Conservation (phyloP, 805 yeast genomes). For the Starmerella geochares region DNA sequence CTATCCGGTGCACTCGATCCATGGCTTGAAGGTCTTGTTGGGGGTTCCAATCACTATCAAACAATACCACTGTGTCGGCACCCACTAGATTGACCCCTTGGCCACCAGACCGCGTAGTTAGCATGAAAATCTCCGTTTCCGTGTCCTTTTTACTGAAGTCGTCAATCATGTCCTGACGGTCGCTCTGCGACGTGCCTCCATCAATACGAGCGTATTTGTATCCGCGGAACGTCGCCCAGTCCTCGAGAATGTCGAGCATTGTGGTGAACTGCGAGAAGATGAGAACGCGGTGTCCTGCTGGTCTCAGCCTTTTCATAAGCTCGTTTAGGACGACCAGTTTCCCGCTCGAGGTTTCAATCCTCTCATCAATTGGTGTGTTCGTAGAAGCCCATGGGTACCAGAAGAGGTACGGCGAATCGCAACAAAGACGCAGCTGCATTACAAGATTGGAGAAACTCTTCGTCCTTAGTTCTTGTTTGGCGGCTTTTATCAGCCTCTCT, state of each 20-base stretch:
- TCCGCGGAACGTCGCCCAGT: slow-evolving; percentile 49
- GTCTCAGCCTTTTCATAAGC: slow-evolving; percentile 43
- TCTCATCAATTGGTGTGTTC: slow-evolving; percentile 30
- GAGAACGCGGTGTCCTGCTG: slow-evolving; percentile 54
- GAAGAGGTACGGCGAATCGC: slow-evolving; percentile 77
- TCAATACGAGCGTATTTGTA: slow-evolving; percentile 54
- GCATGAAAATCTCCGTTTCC: slow-evolving; percentile 46
- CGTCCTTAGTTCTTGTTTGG: slow-evolving; percentile 36
- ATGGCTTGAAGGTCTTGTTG: slow-evolving; percentile 94
- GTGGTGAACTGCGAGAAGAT: slow-evolving; percentile 80
- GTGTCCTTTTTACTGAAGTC: slow-evolving; percentile 37
- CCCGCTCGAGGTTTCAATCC: slow-evolving; percentile 50
- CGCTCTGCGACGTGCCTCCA: slow-evolving; percentile 59
- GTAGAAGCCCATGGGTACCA: slow-evolving; percentile 56
- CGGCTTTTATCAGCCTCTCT: slow-evolving; percentile 25
- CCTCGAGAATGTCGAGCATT: slow-evolving; percentile 71
- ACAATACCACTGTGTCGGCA: slow-evolving; percentile 82
- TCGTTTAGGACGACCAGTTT: slow-evolving; percentile 63
- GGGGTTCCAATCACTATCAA: slow-evolving; percentile 96
- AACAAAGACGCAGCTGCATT: slow-evolving; percentile 77
- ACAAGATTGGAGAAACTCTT: slow-evolving; percentile 55
- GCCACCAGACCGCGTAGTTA: slow-evolving; percentile 92
- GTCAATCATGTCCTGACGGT: slow-evolving; percentile 54
- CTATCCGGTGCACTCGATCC: slow-evolving; percentile 90
- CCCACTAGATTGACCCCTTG: slow-evolving; percentile 76